Evolutionary conservation across 441 rosid genomes (phyloP).

Genomic region (Adansonia gregorii): DNA sequence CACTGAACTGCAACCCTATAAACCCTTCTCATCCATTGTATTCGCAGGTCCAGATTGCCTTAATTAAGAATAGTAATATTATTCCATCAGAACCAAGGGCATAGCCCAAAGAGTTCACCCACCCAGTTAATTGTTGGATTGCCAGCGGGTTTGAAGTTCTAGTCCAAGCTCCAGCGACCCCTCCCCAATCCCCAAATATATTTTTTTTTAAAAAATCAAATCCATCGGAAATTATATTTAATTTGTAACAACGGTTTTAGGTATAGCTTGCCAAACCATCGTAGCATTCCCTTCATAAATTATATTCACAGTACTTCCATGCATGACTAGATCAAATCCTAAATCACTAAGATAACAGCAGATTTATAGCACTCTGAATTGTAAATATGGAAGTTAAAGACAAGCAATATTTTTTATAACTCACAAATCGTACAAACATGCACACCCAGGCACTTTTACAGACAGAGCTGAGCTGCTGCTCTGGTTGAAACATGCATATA

Average conservation of each 20-base stretch:
- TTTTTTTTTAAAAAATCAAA: background rate
- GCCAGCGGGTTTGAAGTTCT: background rate
- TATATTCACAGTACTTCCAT: background rate
- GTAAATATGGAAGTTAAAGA: background rate
- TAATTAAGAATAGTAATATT: background rate
- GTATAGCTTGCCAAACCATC: background rate
- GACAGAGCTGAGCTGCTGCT: background rate
- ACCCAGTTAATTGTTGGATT: background rate
- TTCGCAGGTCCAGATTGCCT: background rate
- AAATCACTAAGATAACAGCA: background rate
- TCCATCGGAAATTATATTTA: background rate
- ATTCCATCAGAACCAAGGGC: background rate
- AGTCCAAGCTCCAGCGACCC: background rate
- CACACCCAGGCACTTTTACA: background rate
- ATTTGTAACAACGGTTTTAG: too few relatives aligned
- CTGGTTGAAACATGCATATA: background rate
- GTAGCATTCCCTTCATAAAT: background rate
- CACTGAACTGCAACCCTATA: background rate
- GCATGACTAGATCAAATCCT: background rate
- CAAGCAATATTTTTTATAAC: background rate
- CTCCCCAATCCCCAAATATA: background rate
- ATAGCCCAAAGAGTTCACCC: background rate
- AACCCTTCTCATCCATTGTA: background rate
- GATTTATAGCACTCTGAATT: background rate
- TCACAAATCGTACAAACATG: background rate